These are phyloP conservation scores for Boletus vinaceobasis DNA, from an alignment of 768 basidiomycete species.

Conservation along the genomic window DNA sequence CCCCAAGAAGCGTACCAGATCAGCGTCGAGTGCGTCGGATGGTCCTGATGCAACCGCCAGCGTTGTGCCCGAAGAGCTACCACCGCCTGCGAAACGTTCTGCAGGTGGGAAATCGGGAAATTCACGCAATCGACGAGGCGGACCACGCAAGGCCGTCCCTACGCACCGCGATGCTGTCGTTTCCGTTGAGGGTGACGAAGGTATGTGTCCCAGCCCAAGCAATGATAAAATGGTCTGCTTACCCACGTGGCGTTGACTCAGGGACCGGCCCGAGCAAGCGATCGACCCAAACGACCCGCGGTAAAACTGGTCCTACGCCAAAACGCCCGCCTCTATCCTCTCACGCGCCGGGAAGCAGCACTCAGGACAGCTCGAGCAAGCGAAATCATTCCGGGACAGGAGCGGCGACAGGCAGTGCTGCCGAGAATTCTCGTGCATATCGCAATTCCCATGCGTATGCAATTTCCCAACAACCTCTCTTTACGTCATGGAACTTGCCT, in stretches of 20 bases:
- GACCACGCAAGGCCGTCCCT: conserved; percentile 25
- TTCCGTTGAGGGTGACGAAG: conserved; percentile 58
- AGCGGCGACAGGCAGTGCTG: conserved; percentile 34
- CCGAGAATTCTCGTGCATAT: conserved; percentile 62
- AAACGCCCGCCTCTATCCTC: conserved; percentile 32
- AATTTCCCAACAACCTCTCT: conserved; percentile 72
- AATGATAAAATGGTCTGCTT: conserved; percentile 17
- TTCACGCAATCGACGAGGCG: conserved; percentile 32
- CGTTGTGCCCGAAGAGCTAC: conserved; percentile 40
- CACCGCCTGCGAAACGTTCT: conserved; percentile 33
- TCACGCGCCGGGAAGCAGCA: conserved; percentile 29
- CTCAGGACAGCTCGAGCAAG: conserved; percentile 46
- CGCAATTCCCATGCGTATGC: conserved; percentile 78
- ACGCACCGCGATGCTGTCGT: conserved; percentile 21
- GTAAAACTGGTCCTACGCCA: conserved; percentile 27
- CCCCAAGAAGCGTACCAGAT: conserved; percentile 72
- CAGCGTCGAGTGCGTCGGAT: conserved; percentile 70
- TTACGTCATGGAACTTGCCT: conserved; percentile 87
- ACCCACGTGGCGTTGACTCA: conserved; percentile 39
- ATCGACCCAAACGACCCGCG: conserved; percentile 41
- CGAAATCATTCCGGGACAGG: conserved; percentile 45
- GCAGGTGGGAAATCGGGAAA: conserved; percentile 23
- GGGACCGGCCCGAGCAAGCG: conserved; percentile 33
- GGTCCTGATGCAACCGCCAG: conserved; percentile 39
- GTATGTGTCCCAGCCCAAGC: conserved; percentile 37